Conservation (phyloP, 768 basidiomycete species). For the Melanogaster broomeanus region DNA sequence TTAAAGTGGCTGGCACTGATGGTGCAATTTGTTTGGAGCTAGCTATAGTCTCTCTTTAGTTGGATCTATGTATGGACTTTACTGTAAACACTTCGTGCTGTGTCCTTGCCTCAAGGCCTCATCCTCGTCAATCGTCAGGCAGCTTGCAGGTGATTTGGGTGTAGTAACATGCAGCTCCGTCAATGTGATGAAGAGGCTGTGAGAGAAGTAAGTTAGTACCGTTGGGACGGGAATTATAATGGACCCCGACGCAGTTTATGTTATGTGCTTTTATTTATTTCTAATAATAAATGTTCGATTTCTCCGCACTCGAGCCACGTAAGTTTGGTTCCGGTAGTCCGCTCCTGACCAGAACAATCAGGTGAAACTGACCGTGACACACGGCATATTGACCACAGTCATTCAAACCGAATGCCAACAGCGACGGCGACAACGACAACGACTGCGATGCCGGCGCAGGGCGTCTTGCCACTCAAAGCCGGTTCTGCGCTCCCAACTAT, state of each 20-base stretch:
- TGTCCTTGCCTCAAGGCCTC: neutral
- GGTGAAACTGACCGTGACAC: conserved; percentile 8
- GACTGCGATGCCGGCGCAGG: conserved; percentile 22
- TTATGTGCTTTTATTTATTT: no score
- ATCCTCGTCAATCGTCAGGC: neutral
- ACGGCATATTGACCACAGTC: neutral
- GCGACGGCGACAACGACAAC: conserved; percentile 45
- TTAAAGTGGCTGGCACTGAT: no score
- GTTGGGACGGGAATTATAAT: no score
- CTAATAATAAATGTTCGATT: no score
- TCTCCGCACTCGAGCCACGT: neutral
- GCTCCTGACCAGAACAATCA: conserved; percentile 20
- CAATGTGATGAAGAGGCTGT: no score
- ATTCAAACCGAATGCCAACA: conserved; percentile 45
- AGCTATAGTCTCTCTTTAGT: no score
- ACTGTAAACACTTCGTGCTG: no score
- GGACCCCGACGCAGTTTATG: no score
- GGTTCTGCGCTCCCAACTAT: conserved; percentile 12
- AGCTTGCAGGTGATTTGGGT: no score
- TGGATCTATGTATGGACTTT: no score
- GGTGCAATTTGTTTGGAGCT: no score
- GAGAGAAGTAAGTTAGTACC: neutral
- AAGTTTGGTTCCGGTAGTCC: neutral
- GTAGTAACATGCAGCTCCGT: no score
- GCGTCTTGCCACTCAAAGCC: conserved; percentile 40